These are phyloP conservation scores for Flaveria ramosissima DNA, from an alignment of 129 eudicot genomes.

Conservation along the genomic window DNA sequence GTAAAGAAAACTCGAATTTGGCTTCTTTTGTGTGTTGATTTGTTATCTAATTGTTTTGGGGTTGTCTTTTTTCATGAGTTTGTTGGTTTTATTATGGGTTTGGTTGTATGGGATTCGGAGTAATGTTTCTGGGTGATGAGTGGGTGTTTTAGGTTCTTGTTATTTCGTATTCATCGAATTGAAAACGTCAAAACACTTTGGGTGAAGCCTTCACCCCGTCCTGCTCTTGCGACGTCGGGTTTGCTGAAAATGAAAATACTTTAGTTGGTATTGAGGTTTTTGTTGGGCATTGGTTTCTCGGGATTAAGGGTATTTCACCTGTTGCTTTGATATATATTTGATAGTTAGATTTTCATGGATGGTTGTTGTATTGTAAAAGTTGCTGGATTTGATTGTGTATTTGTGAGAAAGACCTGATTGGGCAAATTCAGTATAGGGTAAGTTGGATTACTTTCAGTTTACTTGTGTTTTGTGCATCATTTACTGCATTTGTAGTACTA, in stretches of 20 bases:
- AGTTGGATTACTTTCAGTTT: slow-evolving; percentile 8
- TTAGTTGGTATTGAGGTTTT: too few relatives aligned
- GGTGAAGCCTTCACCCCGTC: neutral
- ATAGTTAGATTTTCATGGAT: neutral
- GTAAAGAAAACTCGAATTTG: slow-evolving; percentile 30
- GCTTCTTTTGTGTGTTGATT: neutral
- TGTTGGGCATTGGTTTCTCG: too few relatives aligned
- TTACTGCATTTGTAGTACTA: slow-evolving; percentile 1
- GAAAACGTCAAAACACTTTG: neutral
- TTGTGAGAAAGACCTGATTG: slow-evolving; percentile 8
- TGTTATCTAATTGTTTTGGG: neutral
- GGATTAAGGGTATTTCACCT: too few relatives aligned
- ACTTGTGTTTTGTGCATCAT: slow-evolving; percentile 2
- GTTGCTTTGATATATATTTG: slow-evolving; percentile 12
- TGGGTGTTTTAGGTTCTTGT: slow-evolving; percentile 2
- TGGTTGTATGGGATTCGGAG: too few relatives aligned
- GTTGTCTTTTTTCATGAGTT: neutral
- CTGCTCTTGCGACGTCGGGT: too few relatives aligned
- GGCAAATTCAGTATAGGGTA: neutral
- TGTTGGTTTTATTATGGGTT: too few relatives aligned
- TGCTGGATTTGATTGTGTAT: slow-evolving; percentile 5
- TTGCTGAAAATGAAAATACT: too few relatives aligned
- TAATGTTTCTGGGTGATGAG: neutral
- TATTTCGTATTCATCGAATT: neutral
- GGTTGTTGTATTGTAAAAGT: too few relatives aligned